Conservation (phyloP, 2,329 filamentous ascomycete species). For the Microthyrium microscopicum region DNA sequence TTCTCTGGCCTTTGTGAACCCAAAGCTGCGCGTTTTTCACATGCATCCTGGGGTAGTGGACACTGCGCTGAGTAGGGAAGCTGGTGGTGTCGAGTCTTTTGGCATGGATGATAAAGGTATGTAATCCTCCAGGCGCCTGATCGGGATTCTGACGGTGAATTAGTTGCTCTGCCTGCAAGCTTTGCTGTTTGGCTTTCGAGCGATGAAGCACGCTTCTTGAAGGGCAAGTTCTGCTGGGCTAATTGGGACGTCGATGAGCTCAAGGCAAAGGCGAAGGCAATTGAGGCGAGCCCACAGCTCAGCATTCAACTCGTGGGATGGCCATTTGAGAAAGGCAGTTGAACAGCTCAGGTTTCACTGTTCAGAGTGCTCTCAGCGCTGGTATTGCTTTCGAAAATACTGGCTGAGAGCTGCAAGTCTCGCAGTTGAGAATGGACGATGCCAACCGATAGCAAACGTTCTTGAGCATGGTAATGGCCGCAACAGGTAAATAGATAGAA, state of each 20-base stretch:
- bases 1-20: constrained; percentile 18
- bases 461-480: too few species aligned
- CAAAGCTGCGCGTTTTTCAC: constrained; percentile 16
- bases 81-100: background rate
- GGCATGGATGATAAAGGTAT: background rate
- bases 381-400: too few species aligned
- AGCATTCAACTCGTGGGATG: constrained; percentile 12
- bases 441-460: too few species aligned
- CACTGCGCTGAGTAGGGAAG: constrained; percentile 15
- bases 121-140: background rate
- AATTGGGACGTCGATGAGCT: constrained; percentile 19
- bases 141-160: background rate
- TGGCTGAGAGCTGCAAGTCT: too few species aligned
- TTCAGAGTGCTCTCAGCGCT: too few species aligned
- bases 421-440: too few species aligned
- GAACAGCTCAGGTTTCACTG: too few species aligned
- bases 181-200: constrained; percentile 20
- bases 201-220: constrained; percentile 12
- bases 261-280: constrained; percentile 11
- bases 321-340: constrained; percentile 10
- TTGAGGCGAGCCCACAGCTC: constrained; percentile 9
- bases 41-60: constrained; percentile 21
- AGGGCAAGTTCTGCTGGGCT: constrained; percentile 12
- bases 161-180: constrained; percentile 11
- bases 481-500: too few species aligned